Evolutionary conservation across 768 basidiomycete species (phyloP).

Genomic region (Cystofilobasidium ferigula): DNA sequence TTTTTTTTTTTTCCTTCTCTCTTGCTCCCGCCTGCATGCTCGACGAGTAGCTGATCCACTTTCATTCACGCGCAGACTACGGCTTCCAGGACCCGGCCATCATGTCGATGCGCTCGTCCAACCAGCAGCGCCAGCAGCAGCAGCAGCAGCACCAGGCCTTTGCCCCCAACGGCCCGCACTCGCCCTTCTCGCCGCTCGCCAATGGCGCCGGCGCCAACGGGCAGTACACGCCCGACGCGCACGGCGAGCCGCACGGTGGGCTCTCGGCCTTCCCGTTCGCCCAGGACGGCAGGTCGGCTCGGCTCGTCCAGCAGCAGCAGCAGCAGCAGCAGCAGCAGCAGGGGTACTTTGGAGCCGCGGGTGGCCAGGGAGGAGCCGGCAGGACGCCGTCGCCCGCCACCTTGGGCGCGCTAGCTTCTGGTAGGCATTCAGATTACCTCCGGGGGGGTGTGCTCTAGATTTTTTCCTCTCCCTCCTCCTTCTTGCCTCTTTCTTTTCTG

Average conservation of each 20-base stretch:
- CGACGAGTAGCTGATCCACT: too few relatives aligned
- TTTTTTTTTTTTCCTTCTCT: neutral
- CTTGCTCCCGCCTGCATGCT: neutral
- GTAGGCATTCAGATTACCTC: slow-evolving; percentile 53
- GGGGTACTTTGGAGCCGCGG: slow-evolving; percentile 15
- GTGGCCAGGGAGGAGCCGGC: neutral
- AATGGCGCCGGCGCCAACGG: slow-evolving; percentile 1
- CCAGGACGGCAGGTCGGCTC: slow-evolving; percentile 4
- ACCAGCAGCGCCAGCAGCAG: slow-evolving; percentile 22
- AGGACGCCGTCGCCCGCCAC: slow-evolving; percentile 30
- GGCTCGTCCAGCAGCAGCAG: neutral
- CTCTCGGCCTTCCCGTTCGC: slow-evolving; percentile 18
- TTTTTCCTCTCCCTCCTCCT: slow-evolving; percentile 39
- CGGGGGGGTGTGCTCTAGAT: slow-evolving; percentile 67
- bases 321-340: slow-evolving; percentile 23
- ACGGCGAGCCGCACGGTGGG: neutral
- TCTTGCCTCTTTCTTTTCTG: slow-evolving; percentile 44
- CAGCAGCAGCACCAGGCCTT: slow-evolving; percentile 18
- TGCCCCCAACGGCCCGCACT: slow-evolving; percentile 6
- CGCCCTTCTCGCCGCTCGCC: slow-evolving; percentile 9
- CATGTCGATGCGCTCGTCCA: slow-evolving; percentile 29
- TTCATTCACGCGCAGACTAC: slow-evolving; percentile 9
- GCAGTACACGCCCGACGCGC: neutral
- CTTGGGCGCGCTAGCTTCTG: slow-evolving; percentile 58
- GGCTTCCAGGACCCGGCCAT: slow-evolving; percentile 32